Evolutionary conservation across 1,284 basidiomycete species (phyloP).

Genomic region (Rhodotorula glutinis): DNA sequence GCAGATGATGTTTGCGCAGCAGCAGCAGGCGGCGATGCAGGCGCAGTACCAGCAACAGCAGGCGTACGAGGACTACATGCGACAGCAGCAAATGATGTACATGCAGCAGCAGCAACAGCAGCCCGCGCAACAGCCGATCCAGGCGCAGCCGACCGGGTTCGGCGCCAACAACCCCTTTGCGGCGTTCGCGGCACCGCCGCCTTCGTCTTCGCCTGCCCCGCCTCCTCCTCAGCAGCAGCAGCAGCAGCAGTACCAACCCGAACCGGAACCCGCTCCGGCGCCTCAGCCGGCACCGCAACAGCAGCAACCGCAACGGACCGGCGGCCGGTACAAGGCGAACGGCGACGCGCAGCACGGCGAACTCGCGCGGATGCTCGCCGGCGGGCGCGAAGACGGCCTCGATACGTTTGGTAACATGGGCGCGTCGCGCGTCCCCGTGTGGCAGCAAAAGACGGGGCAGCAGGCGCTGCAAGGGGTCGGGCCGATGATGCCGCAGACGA

Average conservation of each 20-base stretch:
- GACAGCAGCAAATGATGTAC: slow-evolving; percentile 51
- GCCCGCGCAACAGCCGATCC: slow-evolving; percentile 49
- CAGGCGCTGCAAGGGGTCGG: slow-evolving; percentile 17
- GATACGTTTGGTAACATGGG: slow-evolving; percentile 94
- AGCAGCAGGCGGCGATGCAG: slow-evolving; percentile 58
- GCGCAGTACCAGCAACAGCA: slow-evolving; percentile 47
- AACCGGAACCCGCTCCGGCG: slow-evolving; percentile 33
- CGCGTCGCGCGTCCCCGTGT: slow-evolving; percentile 55
- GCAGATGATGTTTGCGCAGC: slow-evolving; percentile 60
- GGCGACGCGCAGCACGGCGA: slow-evolving; percentile 68
- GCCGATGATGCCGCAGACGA: slow-evolving; percentile 29
- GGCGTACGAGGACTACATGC: slow-evolving; percentile 47
- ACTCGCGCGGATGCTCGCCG: slow-evolving; percentile 72
- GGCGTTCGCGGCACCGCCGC: slow-evolving; percentile 39
- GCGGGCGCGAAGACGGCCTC: slow-evolving; percentile 67
- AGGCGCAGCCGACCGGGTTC: slow-evolving; percentile 59
- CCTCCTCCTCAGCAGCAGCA: slow-evolving; percentile 7
- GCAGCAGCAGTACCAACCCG: slow-evolving; percentile 27
- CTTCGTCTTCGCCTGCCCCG: slow-evolving; percentile 12
- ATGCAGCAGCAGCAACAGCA: slow-evolving; percentile 53
- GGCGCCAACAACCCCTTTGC: slow-evolving; percentile 96
- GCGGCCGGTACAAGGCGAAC: slow-evolving; percentile 33
- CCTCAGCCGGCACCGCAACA: slow-evolving; percentile 29
- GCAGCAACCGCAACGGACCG: slow-evolving; percentile 31
- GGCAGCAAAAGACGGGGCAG: slow-evolving; percentile 27